Conservation (phyloP, 1,139 yeast genomes). For the Geotrichum bryndzae region DNA sequence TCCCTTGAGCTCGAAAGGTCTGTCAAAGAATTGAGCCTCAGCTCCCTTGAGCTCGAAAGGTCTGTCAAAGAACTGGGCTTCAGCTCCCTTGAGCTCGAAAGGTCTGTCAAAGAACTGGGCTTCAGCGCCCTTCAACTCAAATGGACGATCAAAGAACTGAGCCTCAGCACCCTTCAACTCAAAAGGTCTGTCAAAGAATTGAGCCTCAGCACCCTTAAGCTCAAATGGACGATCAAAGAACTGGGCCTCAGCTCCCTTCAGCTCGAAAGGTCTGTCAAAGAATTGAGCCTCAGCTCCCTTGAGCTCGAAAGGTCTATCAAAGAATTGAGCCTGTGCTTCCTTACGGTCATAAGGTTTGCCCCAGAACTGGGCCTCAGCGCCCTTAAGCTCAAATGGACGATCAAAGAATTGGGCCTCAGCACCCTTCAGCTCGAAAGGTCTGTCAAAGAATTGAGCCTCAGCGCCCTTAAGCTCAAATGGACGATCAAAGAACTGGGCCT, state of each 20-base stretch:
- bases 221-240: neutral
- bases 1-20: neutral
- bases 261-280: neutral
- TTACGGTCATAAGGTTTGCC: neutral
- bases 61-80: neutral
- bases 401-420: neutral
- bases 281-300: neutral
- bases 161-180: neutral
- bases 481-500: neutral
- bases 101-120: neutral
- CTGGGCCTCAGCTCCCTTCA: neutral
- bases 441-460: neutral
- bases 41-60: neutral
- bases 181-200: neutral
- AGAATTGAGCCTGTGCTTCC: neutral
- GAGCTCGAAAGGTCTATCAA: neutral
- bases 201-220: neutral
- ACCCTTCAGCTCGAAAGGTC: neutral
- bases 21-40: neutral
- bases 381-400: neutral
- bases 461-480: neutral
- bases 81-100: neutral
- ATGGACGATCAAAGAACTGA: neutral
- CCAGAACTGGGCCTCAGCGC: neutral
- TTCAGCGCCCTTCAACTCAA: neutral